phyloP scores from a whole-genome alignment of 2,329 filamentous ascomycete genomes.

The Cercospora nicotianae region DNA sequence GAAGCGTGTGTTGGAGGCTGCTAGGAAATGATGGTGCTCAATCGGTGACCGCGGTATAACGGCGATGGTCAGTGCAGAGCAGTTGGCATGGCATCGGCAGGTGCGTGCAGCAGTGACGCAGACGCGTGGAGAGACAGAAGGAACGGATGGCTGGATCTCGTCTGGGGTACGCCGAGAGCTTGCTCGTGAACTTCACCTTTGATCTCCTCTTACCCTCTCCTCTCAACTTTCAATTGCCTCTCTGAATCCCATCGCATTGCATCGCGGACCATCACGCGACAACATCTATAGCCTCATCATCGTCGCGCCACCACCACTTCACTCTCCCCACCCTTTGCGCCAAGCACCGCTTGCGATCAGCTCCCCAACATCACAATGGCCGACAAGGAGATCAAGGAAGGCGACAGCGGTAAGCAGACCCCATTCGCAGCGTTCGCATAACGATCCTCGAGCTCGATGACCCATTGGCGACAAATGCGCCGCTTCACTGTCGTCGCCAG shows the following conservation, averaged over 20 bases:
- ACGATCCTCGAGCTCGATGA: constrained; percentile 17
- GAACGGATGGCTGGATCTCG: not conserved
- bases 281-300: constrained; percentile 18
- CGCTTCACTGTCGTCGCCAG: constrained; percentile 7
- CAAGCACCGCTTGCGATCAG: constrained; percentile 19
- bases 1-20: not conserved
- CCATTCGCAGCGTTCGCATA: constrained; percentile 20
- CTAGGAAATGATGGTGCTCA: not conserved
- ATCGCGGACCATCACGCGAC: constrained; percentile 25
- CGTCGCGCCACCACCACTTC: constrained; percentile 18
- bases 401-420: constrained; percentile 38
- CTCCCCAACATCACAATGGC: constrained; percentile 41
- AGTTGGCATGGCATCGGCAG: not conserved
- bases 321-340: constrained; percentile 25
- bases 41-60: not conserved
- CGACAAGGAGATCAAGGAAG: constrained; percentile 51
- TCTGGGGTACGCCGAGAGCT: constrained; percentile 7
- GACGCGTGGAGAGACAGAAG: constrained; percentile 1
- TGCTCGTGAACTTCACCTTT: constrained; percentile 10
- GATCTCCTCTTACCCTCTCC: not conserved
- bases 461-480: constrained; percentile 18
- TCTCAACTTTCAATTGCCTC: constrained; percentile 3
- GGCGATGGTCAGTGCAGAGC: not conserved
- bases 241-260: constrained; percentile 11
- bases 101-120: not conserved